Base-by-base conservation (phyloP, 495 filamentous ascomycete genomes). In the Aspergillus panamensis region DNA sequence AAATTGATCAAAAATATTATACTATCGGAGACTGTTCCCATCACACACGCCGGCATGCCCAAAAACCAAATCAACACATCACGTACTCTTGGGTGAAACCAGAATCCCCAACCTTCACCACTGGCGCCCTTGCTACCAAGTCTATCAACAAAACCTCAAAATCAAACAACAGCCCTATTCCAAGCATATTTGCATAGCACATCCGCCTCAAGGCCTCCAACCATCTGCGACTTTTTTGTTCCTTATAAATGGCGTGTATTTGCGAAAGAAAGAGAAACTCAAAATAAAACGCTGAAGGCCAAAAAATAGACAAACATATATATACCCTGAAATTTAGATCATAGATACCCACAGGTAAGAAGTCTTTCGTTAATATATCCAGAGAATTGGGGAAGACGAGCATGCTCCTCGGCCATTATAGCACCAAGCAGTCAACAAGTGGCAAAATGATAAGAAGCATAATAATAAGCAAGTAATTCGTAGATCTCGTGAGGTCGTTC, bases 401-500 rank as follows among this genome's bases (percentile, higher is more conserved):
- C 42, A 37, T 14, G 16, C 19, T 17, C 9, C 42, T 45, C 7
- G 9, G 42, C 42, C 42, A 45, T 45, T 39, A 52, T 40, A 30
- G 48, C 40, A 55, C 17, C 19, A 12, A 45, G 42, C 6, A n/a
- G 4, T 17, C 20, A 21, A 45, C n/a, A 45, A 21, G 16, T 25
- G 17, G 31, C 14, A 14, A 29, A 14, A 31, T 19, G 14, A 45
- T 8, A 8, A 20, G 19, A 43, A 42, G 33, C 20, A 43, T 37
- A 48, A 50, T n/a, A 44, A 32, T n/a, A 51, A 30, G 8, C 16
- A 30, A 47, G 37, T 48, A 48, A 45, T 51, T 62, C 51, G 49
- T 62, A 55, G 54, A 47, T 52, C 31, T 60, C 63, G 48, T 66
- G 30, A 51, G 31, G 52, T 62, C 63, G 43, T 62, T 57, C 25